Evolutionary conservation across 441 rosid species (phyloP).

Genomic region (Arabidopsis lyrata): DNA sequence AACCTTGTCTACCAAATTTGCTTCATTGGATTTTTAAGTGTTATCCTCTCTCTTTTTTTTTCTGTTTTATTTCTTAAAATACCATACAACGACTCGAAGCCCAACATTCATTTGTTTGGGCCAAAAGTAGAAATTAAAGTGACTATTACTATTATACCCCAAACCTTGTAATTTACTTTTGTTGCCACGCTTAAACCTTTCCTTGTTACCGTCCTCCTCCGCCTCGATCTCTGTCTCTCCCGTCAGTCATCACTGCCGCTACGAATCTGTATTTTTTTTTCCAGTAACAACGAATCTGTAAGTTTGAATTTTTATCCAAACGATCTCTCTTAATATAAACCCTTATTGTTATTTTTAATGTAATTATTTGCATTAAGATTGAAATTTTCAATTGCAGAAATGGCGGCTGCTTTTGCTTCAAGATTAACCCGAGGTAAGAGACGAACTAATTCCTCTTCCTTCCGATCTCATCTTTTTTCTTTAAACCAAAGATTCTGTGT

Average conservation of each 20-base stretch:
- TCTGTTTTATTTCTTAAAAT: too few species aligned
- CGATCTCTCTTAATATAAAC: not conserved
- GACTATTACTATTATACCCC: not conserved
- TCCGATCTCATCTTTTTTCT: not conserved
- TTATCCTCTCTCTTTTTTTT: too few species aligned
- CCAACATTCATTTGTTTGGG: slow-evolving; percentile 29
- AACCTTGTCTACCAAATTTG: too few species aligned
- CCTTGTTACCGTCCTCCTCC: slow-evolving; percentile 14
- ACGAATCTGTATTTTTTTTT: slow-evolving; percentile 14
- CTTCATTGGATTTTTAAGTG: too few species aligned
- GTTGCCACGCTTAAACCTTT: slow-evolving; percentile 39
- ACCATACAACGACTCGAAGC: not conserved
- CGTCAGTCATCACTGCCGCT: slow-evolving; percentile 2
- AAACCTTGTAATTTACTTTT: slow-evolving; percentile 14
- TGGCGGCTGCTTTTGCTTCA: slow-evolving; percentile 48
- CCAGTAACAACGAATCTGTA: not conserved
- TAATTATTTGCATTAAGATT: not conserved
- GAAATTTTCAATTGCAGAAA: slow-evolving; percentile 23
- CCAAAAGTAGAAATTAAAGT: slow-evolving; percentile 16
- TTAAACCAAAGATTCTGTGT: not conserved
- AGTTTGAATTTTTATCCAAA: not conserved
- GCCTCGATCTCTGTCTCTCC: not conserved
- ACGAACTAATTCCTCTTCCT: not conserved
- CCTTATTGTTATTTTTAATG: not conserved
- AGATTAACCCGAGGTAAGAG: slow-evolving; percentile 41